phyloP scores from a whole-genome alignment of 2,329 filamentous ascomycete species.

The Thielaviopsis punctulata region DNA sequence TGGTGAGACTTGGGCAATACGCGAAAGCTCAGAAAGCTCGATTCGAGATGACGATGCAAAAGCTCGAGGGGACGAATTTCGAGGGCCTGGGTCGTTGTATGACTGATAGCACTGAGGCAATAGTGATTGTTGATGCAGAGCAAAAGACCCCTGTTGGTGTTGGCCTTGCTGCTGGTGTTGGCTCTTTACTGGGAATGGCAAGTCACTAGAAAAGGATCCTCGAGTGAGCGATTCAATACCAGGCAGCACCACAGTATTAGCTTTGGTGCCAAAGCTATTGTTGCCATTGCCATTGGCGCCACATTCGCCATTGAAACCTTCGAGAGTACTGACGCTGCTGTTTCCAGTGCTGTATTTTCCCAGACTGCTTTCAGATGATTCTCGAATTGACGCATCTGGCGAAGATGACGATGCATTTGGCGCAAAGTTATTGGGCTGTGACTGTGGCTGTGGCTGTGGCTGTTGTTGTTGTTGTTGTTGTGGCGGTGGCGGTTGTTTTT shows the following conservation, averaged over 20 bases:
- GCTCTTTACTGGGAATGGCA: too few species aligned
- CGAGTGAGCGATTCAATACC: neutral
- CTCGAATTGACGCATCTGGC: too few species aligned
- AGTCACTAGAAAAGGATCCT: neutral
- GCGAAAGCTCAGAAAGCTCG: neutral
- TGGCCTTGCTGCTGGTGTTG: too few species aligned
- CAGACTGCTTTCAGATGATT: neutral
- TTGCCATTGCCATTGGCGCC: neutral
- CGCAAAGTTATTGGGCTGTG: neutral
- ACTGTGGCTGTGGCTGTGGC: neutral
- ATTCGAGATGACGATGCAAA: constrained; percentile 3
- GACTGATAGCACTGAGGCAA: neutral
- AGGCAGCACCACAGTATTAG: neutral
- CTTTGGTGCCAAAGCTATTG: neutral
- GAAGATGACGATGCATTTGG: too few species aligned
- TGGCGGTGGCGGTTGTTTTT: neutral
- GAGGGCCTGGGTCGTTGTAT: neutral
- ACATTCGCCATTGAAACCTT: neutral
- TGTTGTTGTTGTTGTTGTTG: neutral
- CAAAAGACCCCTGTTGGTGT: neutral
- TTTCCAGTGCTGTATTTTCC: too few species aligned
- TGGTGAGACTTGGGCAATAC: neutral
- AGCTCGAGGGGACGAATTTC: neutral
- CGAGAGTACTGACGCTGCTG: neutral
- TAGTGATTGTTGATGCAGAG: neutral